Conservation (phyloP, 345 rosid genomes). For the Anacardium occidentale region DNA sequence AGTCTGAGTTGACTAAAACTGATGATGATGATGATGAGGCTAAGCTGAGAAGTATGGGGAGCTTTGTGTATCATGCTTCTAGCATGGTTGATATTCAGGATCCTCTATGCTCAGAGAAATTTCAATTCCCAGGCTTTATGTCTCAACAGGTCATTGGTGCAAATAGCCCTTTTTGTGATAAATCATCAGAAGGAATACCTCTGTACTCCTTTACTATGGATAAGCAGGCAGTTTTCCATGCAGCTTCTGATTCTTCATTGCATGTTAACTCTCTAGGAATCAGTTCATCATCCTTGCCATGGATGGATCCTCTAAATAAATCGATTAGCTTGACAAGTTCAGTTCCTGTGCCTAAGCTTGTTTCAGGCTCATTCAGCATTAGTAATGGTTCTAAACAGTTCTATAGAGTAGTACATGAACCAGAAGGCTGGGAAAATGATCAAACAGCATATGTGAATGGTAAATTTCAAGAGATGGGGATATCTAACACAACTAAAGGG, state of each 20-base stretch:
- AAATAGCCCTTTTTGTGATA: slow-evolving; percentile 59
- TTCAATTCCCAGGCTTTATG: slow-evolving; percentile 74
- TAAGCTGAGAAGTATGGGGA: slow-evolving; percentile 55
- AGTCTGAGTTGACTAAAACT: slow-evolving; percentile 36
- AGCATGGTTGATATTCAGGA: slow-evolving; percentile 46
- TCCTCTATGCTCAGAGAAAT: slow-evolving; percentile 59
- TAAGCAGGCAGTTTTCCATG: slow-evolving; percentile 66
- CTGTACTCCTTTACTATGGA: slow-evolving; percentile 93
- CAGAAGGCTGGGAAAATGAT: slow-evolving; percentile 85
- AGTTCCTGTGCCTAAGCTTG: slow-evolving; percentile 80
- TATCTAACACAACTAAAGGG: slow-evolving; percentile 59
- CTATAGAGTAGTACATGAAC: slow-evolving; percentile 95
- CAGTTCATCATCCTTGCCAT: slow-evolving; percentile 76
- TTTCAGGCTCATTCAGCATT: slow-evolving; percentile 85
- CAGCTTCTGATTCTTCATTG: slow-evolving; percentile 81
- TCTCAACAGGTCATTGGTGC: slow-evolving; percentile 60
- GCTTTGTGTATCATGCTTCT: slow-evolving; percentile 47
- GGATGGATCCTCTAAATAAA: slow-evolving; percentile 89
- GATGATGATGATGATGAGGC: slow-evolving; percentile 47
- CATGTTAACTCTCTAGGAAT: slow-evolving; percentile 66
- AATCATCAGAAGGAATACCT: slow-evolving; percentile 81
- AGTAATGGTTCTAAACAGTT: slow-evolving; percentile 78
- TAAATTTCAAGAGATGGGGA: slow-evolving; percentile 72
- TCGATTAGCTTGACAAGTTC: slow-evolving; percentile 88
- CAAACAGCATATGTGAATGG: slow-evolving; percentile 50